Evolutionary conservation across 257 asterid genomes (phyloP), one percentile per base, ranked within the genome.

Genomic region (Vinca minor): DNA sequence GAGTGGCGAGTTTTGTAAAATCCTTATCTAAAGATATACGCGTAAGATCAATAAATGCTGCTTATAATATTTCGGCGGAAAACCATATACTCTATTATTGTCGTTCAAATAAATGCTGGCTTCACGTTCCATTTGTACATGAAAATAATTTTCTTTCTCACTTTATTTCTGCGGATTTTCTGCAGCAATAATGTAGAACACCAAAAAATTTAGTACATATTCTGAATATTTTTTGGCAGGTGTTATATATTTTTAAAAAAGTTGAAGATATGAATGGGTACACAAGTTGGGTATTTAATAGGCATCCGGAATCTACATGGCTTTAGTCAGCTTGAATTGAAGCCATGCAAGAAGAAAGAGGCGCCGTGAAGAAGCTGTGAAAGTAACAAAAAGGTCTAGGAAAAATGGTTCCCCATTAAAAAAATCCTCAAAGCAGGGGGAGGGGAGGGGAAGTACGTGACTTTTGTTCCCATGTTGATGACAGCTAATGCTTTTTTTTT

Each of bases 401-500:
- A 0, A 53, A 56, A 46, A 20, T 41, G 5, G n/a, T n/a, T n/a
- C n/a, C n/a, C n/a, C n/a, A n/a, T n/a, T 8, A 8, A 20, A 13
- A 23, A 5, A 42, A 45, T 11, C 18, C 35, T 26, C 38, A 55
- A 57, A 50, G 26, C 5, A 26, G 32, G 64, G 72, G 64, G 34
- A 26, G 38, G 38, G 38, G 38, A 7, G 3, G 38, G 38, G 38
- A 7, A 2, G 3, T 68, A 77, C 81, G 82, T 79, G 85, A 74
- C 81, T 31, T n/a, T 54, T 53, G 55, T 29, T 9, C 39, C 42
- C 29, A 39, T 25, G 63, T 79, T 46, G 77, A 69, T 53, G 76
- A 74, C 86, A 81, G 83, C 88, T 83, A 77, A 81, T 69, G 65
- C n/a, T n/a, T n/a, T n/a, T n/a, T n/a, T n/a, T n/a, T n/a, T n/a